Evolutionary conservation across 2,329 filamentous ascomycete species (phyloP), one percentile per base, ranked within the genome.

Genomic region (Trichoderma pleuroti): DNA sequence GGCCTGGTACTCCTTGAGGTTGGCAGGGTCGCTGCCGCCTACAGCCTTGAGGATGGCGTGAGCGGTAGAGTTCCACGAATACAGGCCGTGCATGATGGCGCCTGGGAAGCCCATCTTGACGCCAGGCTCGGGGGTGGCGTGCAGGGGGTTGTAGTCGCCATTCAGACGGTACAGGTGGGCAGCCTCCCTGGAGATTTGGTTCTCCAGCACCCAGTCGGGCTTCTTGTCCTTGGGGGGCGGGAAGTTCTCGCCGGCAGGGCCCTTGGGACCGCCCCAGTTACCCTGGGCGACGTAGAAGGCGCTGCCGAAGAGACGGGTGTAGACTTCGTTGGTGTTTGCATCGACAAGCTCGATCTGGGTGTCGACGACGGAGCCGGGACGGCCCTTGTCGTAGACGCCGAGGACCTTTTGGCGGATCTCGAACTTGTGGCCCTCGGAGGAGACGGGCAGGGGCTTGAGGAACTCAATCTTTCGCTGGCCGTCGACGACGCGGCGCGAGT

Each of bases 81-180:
- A 97, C 59, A 97, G 85, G 24, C 94, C 94, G 82, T 97, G 94
- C 80, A 97, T 92, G 80, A 97, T 97, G 75, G 89, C 85, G 39
- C 94, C 94, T 32, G 93, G 93, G 75, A 97, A 97, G 72, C 94
- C 94, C 93, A 97, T 97, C 83, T 93, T 91, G 81, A 88, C 83
- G 72, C 93, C 93, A 0, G 93, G 93, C 82, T 93, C 92, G 14
- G 93, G 93, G 21, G 92, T 92, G 8, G 93, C 93, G 79, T 97
- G 94, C 42, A 97, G 89, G 32, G 94, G 94, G 84, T 97, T 97
- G 83, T 97, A 97, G 83, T 97, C 94, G 74, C 94, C 94, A 76
- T 97, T 97, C 64, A 97, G 87, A 73, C 93, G 88, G 81, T 96
- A 96, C 69, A 96, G 84, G 73, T 92, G 87, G 10, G 93, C 89